A percentile compares a stretch with the other conserved stretches of the same genome.
phyloP scores from a whole-genome alignment of 139 green algal genomes.

The Closterium sp. region DNA sequence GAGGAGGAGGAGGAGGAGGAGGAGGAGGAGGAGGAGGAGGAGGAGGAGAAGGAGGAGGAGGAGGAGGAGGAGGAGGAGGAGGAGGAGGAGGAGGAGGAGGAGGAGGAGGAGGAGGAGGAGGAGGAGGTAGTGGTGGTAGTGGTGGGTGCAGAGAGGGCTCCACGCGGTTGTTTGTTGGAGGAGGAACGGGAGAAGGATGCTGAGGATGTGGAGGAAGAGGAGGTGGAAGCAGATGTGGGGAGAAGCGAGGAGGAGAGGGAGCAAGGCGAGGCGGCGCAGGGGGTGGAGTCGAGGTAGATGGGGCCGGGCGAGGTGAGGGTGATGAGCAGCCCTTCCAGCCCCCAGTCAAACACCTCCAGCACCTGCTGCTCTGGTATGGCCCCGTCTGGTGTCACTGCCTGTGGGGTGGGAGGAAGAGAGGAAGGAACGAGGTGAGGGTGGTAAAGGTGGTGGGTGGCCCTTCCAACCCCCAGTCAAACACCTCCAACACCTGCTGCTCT shows the following conservation, averaged over 20 bases:
- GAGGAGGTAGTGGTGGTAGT: neutral
- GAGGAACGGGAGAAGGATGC: neutral
- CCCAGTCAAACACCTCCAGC: conserved; percentile 38
- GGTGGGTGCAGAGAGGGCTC: too few species aligned
- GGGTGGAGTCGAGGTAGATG: neutral
- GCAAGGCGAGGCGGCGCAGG: neutral
- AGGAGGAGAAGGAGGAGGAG: neutral
- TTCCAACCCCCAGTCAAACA: too few species aligned
- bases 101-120: neutral
- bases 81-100: neutral
- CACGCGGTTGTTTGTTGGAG: neutral
- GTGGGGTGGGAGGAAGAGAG: neutral
- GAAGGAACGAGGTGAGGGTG: neutral
- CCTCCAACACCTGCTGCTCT: too few species aligned
- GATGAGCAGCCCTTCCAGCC: conserved; percentile 3
- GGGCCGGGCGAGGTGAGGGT: neutral
- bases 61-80: neutral
- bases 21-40: neutral
- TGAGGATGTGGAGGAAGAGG: neutral
- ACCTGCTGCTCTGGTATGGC: neutral
- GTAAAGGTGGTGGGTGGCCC: neutral
- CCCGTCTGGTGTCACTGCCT: neutral
- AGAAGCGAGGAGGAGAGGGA: neutral
- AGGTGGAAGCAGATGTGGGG: neutral
- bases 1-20: neutral